These are phyloP conservation scores for Dryas octopetala DNA, from an alignment of 306 rosid genomes.

Conservation along the genomic window DNA sequence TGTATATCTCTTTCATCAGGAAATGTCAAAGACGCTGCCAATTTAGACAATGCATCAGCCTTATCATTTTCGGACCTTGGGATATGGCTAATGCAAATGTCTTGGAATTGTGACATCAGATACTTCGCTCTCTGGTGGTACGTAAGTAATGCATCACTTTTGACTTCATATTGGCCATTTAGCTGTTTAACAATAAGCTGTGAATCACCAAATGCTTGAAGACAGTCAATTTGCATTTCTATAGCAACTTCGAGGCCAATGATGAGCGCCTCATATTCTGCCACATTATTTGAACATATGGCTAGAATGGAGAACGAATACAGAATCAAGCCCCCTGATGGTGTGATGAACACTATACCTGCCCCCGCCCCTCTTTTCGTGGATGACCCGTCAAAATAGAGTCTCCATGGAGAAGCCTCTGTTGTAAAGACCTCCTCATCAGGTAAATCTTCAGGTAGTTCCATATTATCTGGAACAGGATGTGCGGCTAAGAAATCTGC, in stretches of 20 bases:
- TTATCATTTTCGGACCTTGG: not conserved
- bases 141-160: too few relatives aligned
- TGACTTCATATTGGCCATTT: not conserved
- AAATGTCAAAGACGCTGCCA: not conserved
- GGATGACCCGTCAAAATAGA: not conserved
- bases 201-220: not conserved
- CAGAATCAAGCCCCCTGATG: not conserved
- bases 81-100: not conserved
- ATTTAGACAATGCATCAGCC: not conserved
- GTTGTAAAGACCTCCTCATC: not conserved
- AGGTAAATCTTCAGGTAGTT: not conserved
- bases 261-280: not conserved
- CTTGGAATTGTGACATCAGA: not conserved
- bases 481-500: not conserved
- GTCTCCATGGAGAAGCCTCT: too few relatives aligned
- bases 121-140: not conserved
- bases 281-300: not conserved
- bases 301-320: not conserved
- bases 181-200: not conserved
- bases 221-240: not conserved
- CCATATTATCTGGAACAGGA: not conserved
- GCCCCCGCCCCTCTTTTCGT: not conserved
- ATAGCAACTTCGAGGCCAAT: not conserved
- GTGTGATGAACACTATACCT: not conserved
- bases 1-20: not conserved